phyloP scores from a whole-genome alignment of 148 eudicot genomes.

The Simmondsia chinensis region DNA sequence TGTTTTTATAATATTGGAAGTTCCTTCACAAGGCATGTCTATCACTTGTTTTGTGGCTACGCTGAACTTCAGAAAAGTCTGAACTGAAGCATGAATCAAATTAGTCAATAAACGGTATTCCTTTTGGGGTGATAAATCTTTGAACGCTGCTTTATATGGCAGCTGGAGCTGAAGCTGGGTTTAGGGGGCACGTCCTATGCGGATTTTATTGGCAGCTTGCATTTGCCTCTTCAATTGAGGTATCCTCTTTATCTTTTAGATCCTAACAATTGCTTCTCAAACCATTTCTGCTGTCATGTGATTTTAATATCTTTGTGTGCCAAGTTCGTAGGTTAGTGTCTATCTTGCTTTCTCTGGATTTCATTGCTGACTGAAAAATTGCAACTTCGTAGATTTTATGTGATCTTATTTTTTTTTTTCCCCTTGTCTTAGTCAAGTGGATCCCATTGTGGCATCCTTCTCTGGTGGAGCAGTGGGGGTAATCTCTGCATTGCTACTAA shows the following conservation, averaged over 20 bases:
- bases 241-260: slow-evolving; percentile 8
- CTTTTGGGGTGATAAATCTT: background rate
- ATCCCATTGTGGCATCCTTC: slow-evolving; percentile 95
- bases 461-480: slow-evolving; percentile 97
- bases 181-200: slow-evolving; percentile 86
- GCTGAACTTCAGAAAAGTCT: too few species aligned
- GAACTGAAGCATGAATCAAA: too few species aligned
- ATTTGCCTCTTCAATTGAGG: slow-evolving; percentile 89
- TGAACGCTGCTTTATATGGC: slow-evolving; percentile 13
- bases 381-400: too few species aligned
- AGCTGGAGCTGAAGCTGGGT: slow-evolving; percentile 92
- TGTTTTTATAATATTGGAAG: too few species aligned
- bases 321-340: background rate
- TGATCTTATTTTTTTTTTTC: background rate
- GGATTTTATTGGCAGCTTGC: slow-evolving; percentile 76
- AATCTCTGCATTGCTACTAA: slow-evolving; percentile 84
- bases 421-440: slow-evolving; percentile 68
- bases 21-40: too few species aligned
- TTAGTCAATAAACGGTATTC: too few species aligned
- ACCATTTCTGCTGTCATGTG: background rate
- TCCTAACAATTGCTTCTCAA: background rate
- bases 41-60: too few species aligned
- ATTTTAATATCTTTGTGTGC: background rate
- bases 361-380: too few species aligned
- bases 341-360: too few species aligned